Conservation (phyloP, 148 eudicot genomes). For the Nepenthes gracilis region DNA sequence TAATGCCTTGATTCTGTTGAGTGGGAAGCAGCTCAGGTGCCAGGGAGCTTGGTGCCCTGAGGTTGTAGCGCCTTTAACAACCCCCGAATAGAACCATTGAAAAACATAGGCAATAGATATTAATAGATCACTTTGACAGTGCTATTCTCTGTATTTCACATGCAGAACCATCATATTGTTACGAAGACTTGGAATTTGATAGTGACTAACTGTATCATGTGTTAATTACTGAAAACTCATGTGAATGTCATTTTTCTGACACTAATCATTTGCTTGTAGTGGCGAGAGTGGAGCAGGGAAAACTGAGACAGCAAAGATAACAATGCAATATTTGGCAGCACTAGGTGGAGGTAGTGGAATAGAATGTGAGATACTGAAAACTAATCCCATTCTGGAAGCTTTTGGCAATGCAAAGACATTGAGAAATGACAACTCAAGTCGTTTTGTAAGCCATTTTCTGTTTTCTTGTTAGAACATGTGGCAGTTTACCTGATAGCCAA, state of each 20-base stretch:
- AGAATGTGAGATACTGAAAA: slow-evolving; percentile 82
- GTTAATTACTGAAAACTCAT: not conserved
- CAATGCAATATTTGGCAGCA: slow-evolving; percentile 99
- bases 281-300: slow-evolving; percentile 99
- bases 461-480: not conserved
- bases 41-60: no score
- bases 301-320: slow-evolving; percentile 98
- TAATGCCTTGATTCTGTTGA: no score
- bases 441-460: slow-evolving; percentile 60
- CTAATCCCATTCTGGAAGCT: slow-evolving; percentile 91
- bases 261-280: slow-evolving; percentile 21
- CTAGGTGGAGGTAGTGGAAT: slow-evolving; percentile 98
- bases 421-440: slow-evolving; percentile 94
- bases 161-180: no score
- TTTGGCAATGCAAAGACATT: slow-evolving; percentile 97
- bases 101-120: no score
- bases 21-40: no score
- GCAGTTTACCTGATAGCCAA: slow-evolving; percentile 2
- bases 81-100: no score
- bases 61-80: no score
- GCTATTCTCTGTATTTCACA: no score
- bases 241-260: slow-evolving; percentile 1
- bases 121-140: no score
- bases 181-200: no score
- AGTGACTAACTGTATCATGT: no score